These are phyloP conservation scores for Thelonectria olida DNA, from an alignment of 2,329 filamentous ascomycete genomes.

Conservation along the genomic window DNA sequence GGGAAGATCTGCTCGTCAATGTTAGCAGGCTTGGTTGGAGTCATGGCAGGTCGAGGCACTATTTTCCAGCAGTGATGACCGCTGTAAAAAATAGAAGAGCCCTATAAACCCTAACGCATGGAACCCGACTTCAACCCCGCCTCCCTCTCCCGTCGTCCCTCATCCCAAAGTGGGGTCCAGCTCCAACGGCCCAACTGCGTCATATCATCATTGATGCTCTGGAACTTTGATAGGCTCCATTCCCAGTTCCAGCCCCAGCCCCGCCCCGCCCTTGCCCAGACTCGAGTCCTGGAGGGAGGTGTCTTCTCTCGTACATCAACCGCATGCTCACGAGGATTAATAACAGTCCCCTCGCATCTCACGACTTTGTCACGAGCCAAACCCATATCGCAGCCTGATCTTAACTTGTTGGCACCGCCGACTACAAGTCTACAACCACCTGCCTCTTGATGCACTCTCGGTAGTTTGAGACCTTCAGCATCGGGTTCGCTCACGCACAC, in stretches of 20 bases:
- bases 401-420: not conserved
- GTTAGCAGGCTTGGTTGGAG: no score
- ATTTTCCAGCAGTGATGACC: no score
- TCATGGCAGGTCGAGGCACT: no score
- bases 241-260: not conserved
- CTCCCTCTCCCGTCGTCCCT: no score
- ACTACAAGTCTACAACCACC: not conserved
- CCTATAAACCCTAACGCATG: no score
- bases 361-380: slow-evolving; percentile 15
- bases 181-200: no score
- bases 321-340: slow-evolving; percentile 7
- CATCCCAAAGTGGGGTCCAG: no score
- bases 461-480: slow-evolving; percentile 5
- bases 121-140: no score
- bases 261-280: slow-evolving; percentile 6
- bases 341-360: slow-evolving; percentile 2
- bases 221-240: not conserved
- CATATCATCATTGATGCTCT: no score
- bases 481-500: slow-evolving; percentile 15
- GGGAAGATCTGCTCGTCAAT: no score
- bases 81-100: no score
- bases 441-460: not conserved
- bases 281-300: not conserved
- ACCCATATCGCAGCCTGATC: not conserved
- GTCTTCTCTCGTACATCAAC: not conserved